phyloP scores from a whole-genome alignment of 768 basidiomycete species.

The Psilocybe cyanescens region DNA sequence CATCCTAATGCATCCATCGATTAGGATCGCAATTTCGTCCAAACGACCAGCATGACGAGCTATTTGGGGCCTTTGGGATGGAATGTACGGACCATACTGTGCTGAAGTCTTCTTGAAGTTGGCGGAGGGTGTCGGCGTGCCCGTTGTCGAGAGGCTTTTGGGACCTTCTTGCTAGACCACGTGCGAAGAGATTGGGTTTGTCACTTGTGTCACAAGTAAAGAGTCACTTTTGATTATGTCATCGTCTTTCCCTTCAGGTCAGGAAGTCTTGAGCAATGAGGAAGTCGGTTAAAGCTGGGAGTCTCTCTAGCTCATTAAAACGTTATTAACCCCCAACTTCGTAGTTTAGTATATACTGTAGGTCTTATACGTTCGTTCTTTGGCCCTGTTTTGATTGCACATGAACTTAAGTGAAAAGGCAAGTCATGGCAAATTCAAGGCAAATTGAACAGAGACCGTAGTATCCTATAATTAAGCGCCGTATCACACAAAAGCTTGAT shows the following conservation, averaged over 20 bases:
- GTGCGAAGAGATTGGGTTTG: slow-evolving; percentile 36
- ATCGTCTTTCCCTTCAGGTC: no score
- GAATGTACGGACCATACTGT: slow-evolving; percentile 51
- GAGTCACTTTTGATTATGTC: not conserved
- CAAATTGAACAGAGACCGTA: no score
- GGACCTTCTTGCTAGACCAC: slow-evolving; percentile 26
- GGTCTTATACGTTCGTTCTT: no score
- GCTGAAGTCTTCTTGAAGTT: slow-evolving; percentile 42
- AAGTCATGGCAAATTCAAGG: no score
- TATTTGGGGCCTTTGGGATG: slow-evolving; percentile 24
- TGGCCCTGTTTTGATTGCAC: no score
- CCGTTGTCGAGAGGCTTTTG: slow-evolving; percentile 45
- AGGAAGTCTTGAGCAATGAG: no score
- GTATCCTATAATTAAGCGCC: no score
- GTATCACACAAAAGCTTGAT: not conserved
- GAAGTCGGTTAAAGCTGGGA: no score
- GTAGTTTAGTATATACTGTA: no score
- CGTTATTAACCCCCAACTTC: no score
- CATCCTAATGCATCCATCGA: slow-evolving; percentile 41
- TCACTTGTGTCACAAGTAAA: slow-evolving; percentile 15
- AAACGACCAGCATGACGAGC: slow-evolving; percentile 20
- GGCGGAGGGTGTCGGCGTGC: slow-evolving; percentile 49
- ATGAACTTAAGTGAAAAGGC: no score
- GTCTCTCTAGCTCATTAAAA: no score
- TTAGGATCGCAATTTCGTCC: slow-evolving; percentile 25